Percentiles rank a stretch among this genome's conserved stretches.
Conservation (phyloP, 106 monocot species). For the Ottelia alismoides region DNA sequence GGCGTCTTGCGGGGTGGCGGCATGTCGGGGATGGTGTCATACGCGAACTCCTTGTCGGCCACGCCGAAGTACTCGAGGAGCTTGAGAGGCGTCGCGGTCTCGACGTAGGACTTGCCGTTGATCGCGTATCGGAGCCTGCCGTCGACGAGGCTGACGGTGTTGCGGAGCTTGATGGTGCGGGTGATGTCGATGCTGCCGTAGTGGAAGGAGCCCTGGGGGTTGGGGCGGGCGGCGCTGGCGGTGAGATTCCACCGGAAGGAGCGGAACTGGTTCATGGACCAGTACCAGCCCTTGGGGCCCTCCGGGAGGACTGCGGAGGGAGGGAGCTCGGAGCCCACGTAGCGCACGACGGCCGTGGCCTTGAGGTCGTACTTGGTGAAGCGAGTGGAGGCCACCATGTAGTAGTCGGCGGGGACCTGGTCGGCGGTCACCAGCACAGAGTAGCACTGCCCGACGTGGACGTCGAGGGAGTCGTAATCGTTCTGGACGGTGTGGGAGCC, state of each 20-base stretch:
- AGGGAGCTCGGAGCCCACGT: constrained; percentile 12
- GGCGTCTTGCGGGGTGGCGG: constrained; percentile 1
- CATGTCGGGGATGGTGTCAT: constrained; percentile 21
- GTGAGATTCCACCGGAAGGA: constrained; percentile 42
- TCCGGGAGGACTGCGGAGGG: constrained; percentile 18
- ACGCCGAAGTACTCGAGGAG: constrained; percentile 36
- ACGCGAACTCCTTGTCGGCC: constrained; percentile 13
- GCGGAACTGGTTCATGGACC: constrained; percentile 31
- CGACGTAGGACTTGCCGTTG: constrained; percentile 31
- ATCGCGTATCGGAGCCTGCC: constrained; percentile 32
- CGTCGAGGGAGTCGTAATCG: constrained; percentile 23
- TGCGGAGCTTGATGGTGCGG: constrained; percentile 29
- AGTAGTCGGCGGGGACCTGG: constrained; percentile 28
- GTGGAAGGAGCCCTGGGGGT: constrained; percentile 47
- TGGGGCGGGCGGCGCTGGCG: constrained; percentile 36
- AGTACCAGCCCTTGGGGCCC: constrained; percentile 20
- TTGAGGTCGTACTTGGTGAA: constrained; percentile 21
- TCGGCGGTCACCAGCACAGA: constrained; percentile 39
- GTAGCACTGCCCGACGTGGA: constrained; percentile 44
- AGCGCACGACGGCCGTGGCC: constrained; percentile 19
- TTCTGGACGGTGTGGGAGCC: constrained; percentile 62
- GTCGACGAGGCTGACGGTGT: constrained; percentile 6
- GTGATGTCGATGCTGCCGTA: constrained; percentile 39
- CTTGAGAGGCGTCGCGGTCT: constrained; percentile 24
- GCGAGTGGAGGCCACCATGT: constrained; percentile 40